Base-by-base conservation (phyloP, 2,329 filamentous ascomycete genomes). In the Lasiodiplodia theobromae region DNA sequence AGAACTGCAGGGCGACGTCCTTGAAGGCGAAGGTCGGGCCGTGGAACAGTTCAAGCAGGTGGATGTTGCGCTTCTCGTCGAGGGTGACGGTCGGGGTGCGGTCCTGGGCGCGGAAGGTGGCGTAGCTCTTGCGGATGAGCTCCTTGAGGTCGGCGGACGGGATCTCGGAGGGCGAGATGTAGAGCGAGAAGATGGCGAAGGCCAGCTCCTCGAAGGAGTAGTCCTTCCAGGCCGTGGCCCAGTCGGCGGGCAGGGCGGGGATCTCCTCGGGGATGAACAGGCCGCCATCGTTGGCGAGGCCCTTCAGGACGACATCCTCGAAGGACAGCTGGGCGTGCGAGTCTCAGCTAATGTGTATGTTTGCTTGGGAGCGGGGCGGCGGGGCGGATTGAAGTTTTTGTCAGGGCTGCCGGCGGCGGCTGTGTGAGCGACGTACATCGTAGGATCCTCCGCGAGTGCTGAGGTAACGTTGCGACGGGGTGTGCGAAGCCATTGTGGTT, bases 21-120 rank as follows among this genome's bases (percentile, higher is more conserved):
- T 98, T 80, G 85, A 98, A 98, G 2, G 95, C 92, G 78, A 94
- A 97, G 0, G 91, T 98, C 5, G 94, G 96, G 1, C 96, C 96
- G 79, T 98, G 95, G 86, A 98, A 99, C 53, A 99, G 87, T 81
- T 99, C 96, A 40, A 99, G 88, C 68, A 97, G 85, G 77, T 97
- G 89, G 52, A 97, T 84, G 77, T 95, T 91, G 73, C 88, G 85
- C 70, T 85, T 79, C 74, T 88, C 84, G 76, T 95, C 87, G 66
- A 97, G 85, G n/a, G 91, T 88, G 53, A 92, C 87, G 31, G 96
- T 82, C 0, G 96, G 96, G 0, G 93, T 94, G 52, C 93, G 89
- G 67, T 96, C 89, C 52, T 89, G 82, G 40, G 88, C 86, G 73
- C 94, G 91, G 84, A 99, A 99, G 10, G 94, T 97, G 23, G 92